Evolutionary conservation across 345 rosid genomes (phyloP).

Genomic region (Hirschfeldia incana): DNA sequence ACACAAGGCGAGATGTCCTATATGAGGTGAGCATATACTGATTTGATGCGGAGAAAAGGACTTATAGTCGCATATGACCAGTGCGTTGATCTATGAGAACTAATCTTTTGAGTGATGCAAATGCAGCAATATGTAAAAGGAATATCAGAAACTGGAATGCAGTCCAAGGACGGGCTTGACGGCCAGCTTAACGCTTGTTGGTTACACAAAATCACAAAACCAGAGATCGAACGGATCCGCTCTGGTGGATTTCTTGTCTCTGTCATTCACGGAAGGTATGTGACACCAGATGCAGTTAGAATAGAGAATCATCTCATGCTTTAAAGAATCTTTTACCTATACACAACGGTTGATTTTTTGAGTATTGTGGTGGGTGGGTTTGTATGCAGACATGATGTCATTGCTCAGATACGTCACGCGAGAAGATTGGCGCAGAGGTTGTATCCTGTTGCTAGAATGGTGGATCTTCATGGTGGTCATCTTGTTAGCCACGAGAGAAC

Average conservation of each 20-base stretch:
- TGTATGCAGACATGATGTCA: slow-evolving; percentile 71
- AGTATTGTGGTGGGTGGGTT: background rate
- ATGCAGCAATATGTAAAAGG: slow-evolving; percentile 89
- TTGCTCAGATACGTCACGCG: slow-evolving; percentile 86
- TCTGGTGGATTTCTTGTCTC: slow-evolving; percentile 86
- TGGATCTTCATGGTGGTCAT: slow-evolving; percentile 97
- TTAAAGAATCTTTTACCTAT: background rate
- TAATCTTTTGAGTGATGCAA: slow-evolving; percentile 1
- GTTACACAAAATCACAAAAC: slow-evolving; percentile 69
- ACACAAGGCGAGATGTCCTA: slow-evolving; percentile 65
- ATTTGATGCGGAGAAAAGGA: background rate
- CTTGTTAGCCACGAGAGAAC: slow-evolving; percentile 91
- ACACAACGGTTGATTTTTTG: background rate
- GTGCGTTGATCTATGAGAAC: background rate
- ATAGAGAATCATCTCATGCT: background rate
- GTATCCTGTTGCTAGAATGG: slow-evolving; percentile 82
- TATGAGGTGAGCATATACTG: slow-evolving; percentile 58
- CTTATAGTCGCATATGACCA: background rate
- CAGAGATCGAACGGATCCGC: slow-evolving; percentile 63
- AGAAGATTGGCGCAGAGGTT: slow-evolving; percentile 79
- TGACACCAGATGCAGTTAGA: background rate
- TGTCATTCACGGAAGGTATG: slow-evolving; percentile 93
- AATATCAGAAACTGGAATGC: slow-evolving; percentile 93
- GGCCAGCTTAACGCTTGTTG: slow-evolving; percentile 97
- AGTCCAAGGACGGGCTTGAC: slow-evolving; percentile 73